A percentile compares a stretch with the other conserved stretches of the same genome.
Conservation (phyloP, 202 grass and related monocot genomes). For the Setaria italica region DNA sequence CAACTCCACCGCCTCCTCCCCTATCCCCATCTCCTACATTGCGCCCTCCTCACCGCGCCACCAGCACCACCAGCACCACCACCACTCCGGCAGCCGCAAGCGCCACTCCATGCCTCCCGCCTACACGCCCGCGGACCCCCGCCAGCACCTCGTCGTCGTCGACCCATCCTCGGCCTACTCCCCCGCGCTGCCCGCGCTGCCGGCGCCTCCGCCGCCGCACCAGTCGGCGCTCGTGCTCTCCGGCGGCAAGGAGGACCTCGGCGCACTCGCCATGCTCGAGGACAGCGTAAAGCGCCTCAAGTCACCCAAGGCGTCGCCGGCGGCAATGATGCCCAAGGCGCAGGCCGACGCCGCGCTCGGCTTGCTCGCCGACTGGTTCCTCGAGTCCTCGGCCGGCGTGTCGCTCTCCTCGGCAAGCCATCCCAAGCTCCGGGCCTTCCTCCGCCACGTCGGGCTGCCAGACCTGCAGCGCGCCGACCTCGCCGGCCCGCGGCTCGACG, state of each 20-base stretch:
- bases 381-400: conserved; percentile 70
- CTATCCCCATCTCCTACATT: conserved; percentile 65
- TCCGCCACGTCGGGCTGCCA: conserved; percentile 74
- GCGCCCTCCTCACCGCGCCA: conserved; percentile 49
- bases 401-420: conserved; percentile 66
- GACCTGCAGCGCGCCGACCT: conserved; percentile 50
- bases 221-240: conserved; percentile 64
- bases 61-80: conserved; percentile 44
- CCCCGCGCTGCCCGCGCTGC: conserved; percentile 28
- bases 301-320: conserved; percentile 71
- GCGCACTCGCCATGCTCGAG: conserved; percentile 75
- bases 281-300: conserved; percentile 90
- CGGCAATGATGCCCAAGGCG: conserved; percentile 55
- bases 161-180: conserved; percentile 67
- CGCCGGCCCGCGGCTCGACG: conserved; percentile 56
- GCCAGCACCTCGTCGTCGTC: conserved; percentile 55
- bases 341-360: conserved; percentile 70
- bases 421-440: conserved; percentile 72
- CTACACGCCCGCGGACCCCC: conserved; percentile 21
- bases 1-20: conserved; percentile 57
- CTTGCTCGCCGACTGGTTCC: conserved; percentile 80
- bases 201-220: conserved; percentile 32
- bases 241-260: conserved; percentile 78
- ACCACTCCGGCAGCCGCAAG: conserved; percentile 62
- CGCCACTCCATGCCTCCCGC: conserved; percentile 57